Base-by-base conservation (phyloP, 495 filamentous ascomycete genomes). In the Annulohypoxylon moriforme region DNA sequence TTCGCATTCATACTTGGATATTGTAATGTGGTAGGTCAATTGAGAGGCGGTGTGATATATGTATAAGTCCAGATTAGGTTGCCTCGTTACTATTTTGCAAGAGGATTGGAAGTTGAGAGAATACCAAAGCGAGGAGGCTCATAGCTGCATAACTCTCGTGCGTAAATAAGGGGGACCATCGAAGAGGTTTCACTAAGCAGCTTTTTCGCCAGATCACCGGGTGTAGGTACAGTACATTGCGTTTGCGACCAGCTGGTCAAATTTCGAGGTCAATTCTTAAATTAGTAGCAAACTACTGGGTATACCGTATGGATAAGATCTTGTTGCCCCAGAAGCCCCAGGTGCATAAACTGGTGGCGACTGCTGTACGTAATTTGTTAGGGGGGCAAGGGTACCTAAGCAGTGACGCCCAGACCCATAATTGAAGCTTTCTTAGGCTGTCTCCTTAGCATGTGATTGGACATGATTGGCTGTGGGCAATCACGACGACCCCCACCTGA, bases 381-480 rank as follows among this genome's bases (percentile, higher is more conserved):
- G 18, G 18, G 18, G 20, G 46, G 7, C 46, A 49, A 25, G 46
- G 46, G 22, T 22, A 31, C 24, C 25, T 27, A 27, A 20, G 47
- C 13, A 49, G 7, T 9, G 18, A 49, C 22, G 18, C 20, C 22
- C 18, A 49, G 42, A n/a, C 27, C 61, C 68, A 65, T 55, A 72
- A 72, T 52, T 63, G 63, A 67, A 71, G 62, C 62, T 67, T 71
- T 71, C 31, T 46, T 49, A 38, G 29, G 31, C 20, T 24, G 22
- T 16, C 47, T 31, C 13, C 25, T 25, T 44, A 56, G 24, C 16
- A 4, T 40, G n/a, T 50, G 52, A 64, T 69, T 59, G 44, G 53
- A 8, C 20, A 5, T 53, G 46, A 65, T 70, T 70, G 60, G 67
- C 16, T 34, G 2, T 13, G 52, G 25, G 3, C 4, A 6, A 36